phyloP scores from a whole-genome alignment of 768 basidiomycete species.

The Roridomyces roridus region DNA sequence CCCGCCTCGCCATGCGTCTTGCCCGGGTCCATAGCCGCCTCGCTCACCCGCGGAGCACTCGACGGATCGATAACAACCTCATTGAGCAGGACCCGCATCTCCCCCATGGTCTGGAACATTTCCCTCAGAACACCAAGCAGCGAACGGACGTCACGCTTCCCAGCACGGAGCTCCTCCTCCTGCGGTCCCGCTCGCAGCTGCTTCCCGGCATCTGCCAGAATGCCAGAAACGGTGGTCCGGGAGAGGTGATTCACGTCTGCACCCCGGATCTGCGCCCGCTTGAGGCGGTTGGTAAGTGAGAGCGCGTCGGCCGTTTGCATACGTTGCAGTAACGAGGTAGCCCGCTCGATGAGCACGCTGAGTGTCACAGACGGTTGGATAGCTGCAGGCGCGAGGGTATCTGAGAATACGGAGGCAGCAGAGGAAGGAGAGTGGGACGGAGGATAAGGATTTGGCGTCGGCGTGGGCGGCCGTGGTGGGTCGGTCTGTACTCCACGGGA shows the following conservation, averaged over 20 bases:
- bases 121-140: constrained; percentile 89
- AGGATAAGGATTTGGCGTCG: constrained; percentile 77
- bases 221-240: constrained; percentile 74
- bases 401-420: constrained; percentile 46
- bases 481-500: constrained; percentile 79
- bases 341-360: constrained; percentile 54
- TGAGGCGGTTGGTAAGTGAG: constrained; percentile 87
- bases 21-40: constrained; percentile 67
- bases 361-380: constrained; percentile 58
- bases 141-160: constrained; percentile 77
- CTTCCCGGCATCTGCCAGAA: constrained; percentile 78
- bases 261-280: constrained; percentile 86
- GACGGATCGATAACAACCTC: constrained; percentile 89
- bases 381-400: constrained; percentile 5
- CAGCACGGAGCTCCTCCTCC: constrained; percentile 74
- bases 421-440: constrained; percentile 65
- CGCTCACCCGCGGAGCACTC: constrained; percentile 72
- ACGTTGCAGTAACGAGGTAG: constrained; percentile 47
- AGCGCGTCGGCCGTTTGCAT: constrained; percentile 81
- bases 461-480: constrained; percentile 39
- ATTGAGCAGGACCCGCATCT: constrained; percentile 83
- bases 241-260: constrained; percentile 90
- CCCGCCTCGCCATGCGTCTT: constrained; percentile 47
- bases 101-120: constrained; percentile 80
- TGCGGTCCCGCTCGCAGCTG: constrained; percentile 80